Conservation (phyloP, 495 filamentous ascomycete genomes). For the Annulohypoxylon bovei region DNA sequence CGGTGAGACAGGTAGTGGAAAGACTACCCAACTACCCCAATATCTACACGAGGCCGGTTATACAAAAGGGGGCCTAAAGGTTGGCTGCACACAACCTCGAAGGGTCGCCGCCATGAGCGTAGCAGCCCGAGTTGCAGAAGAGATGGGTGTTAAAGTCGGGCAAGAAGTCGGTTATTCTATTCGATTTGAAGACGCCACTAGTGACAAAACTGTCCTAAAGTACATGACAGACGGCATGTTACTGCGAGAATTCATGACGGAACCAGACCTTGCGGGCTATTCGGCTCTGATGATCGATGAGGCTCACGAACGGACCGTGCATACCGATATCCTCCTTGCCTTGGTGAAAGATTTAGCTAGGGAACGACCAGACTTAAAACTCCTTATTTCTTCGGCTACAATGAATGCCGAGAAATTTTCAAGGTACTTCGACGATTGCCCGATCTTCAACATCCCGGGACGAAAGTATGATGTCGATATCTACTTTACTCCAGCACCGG, state of each 20-base stretch:
- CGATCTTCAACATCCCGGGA: conserved; percentile 96
- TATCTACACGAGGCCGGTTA: conserved; percentile 92
- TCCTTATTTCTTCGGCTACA: conserved; percentile 94
- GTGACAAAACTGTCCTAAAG: conserved; percentile 91
- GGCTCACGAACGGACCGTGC: conserved; percentile 91
- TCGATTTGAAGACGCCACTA: conserved; percentile 93
- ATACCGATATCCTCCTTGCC: conserved; percentile 91
- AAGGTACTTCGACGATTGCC: conserved; percentile 91
- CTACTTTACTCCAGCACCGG: conserved; percentile 90
- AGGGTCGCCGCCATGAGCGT: conserved; percentile 97
- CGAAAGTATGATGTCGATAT: conserved; percentile 91
- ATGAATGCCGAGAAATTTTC: conserved; percentile 96
- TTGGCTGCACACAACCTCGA: conserved; percentile 88
- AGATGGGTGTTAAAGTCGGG: conserved; percentile 90
- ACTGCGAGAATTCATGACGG: conserved; percentile 87
- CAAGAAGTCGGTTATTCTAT: conserved; percentile 96
- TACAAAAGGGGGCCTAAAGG: conserved; percentile 76
- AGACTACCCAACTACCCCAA: conserved; percentile 89
- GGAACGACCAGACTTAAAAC: conserved; percentile 85
- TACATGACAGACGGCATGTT: conserved; percentile 99
- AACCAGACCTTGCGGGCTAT: conserved; percentile 87
- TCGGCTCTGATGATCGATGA: conserved; percentile 96
- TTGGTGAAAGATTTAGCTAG: conserved; percentile 92
- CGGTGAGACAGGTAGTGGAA: conserved; percentile 88
- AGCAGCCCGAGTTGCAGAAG: conserved; percentile 91